Evolutionary conservation across 2,329 filamentous ascomycete species (phyloP).

Genomic region (Lecanicillium sp.): DNA sequence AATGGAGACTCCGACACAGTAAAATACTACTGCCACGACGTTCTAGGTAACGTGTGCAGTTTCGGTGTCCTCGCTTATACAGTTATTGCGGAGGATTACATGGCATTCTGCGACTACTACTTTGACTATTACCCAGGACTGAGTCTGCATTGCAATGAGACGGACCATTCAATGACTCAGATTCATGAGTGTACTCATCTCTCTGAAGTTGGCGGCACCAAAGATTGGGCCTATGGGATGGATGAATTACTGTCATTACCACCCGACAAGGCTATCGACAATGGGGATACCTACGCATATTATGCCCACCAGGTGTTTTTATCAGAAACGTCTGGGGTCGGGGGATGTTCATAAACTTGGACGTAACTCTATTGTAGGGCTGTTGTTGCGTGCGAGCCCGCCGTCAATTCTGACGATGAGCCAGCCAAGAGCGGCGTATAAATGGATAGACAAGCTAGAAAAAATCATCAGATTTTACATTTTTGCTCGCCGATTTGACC

Average conservation of each 20-base stretch:
- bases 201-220: slow-evolving; percentile 43
- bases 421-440: no score
- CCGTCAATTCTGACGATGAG: no score
- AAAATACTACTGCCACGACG: slow-evolving; percentile 51
- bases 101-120: slow-evolving; percentile 50
- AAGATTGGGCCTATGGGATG: slow-evolving; percentile 43
- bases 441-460: no score
- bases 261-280: slow-evolving; percentile 37
- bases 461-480: no score
- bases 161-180: slow-evolving; percentile 53
- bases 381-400: no score
- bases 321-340: no score
- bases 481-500: no score
- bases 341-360: no score
- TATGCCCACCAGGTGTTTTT: no score
- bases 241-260: slow-evolving; percentile 37
- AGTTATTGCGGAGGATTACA: slow-evolving; percentile 37
- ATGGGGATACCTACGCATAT: slow-evolving; percentile 50
- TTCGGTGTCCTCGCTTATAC: slow-evolving; percentile 46
- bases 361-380: no score
- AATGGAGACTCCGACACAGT: slow-evolving; percentile 31
- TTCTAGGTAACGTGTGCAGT: slow-evolving; percentile 20
- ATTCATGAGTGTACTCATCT: slow-evolving; percentile 54
- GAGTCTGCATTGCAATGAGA: slow-evolving; percentile 42
- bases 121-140: slow-evolving; percentile 41